Evolutionary conservation across 805 yeast species (phyloP).

Genomic region (Groenewaldozyma tartarivorans): DNA sequence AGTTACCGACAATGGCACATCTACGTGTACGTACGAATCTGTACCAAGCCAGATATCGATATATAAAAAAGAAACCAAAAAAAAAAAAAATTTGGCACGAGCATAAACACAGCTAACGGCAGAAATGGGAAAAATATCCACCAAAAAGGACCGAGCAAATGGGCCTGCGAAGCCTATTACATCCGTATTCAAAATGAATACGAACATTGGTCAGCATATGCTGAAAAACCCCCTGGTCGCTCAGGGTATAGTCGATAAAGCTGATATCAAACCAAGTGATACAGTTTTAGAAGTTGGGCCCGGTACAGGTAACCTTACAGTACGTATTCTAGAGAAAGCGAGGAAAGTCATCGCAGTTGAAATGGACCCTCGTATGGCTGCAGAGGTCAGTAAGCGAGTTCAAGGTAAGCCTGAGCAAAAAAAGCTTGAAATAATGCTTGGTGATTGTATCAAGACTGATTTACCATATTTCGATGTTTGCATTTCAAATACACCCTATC

Average conservation of each 20-base stretch:
- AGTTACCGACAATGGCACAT: too few species aligned
- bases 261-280: slow-evolving; percentile 85
- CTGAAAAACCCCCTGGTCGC: slow-evolving; percentile 94
- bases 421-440: slow-evolving; percentile 82
- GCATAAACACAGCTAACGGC: not conserved
- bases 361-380: slow-evolving; percentile 99
- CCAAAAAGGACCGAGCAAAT: slow-evolving; percentile 17
- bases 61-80: too few species aligned
- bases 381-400: slow-evolving; percentile 93
- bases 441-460: slow-evolving; percentile 94
- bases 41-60: too few species aligned
- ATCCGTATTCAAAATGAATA: slow-evolving; percentile 86
- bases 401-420: slow-evolving; percentile 93
- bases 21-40: too few species aligned
- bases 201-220: slow-evolving; percentile 94
- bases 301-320: slow-evolving; percentile 97
- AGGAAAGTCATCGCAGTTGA: slow-evolving; percentile 92
- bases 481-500: slow-evolving; percentile 95
- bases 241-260: slow-evolving; percentile 96
- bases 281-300: slow-evolving; percentile 96
- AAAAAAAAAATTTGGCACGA: not conserved
- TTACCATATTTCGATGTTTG: slow-evolving; percentile 92
- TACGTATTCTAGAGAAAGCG: slow-evolving; percentile 84
- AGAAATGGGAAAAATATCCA: slow-evolving; percentile 26
- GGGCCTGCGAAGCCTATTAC: slow-evolving; percentile 13